phyloP scores from a whole-genome alignment of 768 basidiomycete genomes.

The Boletus rubroflammeus region DNA sequence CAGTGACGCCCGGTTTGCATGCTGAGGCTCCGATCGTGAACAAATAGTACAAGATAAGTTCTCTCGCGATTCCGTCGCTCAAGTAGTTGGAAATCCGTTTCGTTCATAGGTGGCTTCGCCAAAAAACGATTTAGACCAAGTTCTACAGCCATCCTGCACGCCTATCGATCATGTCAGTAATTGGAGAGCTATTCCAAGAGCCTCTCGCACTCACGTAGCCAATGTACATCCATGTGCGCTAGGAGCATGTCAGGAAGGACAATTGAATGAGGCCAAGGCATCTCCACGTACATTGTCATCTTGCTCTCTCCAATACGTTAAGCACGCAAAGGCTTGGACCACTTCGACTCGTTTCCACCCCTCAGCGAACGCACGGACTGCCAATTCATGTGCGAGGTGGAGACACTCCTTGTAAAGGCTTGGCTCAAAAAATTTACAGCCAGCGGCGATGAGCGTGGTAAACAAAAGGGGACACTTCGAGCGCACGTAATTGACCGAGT shows the following conservation, averaged over 20 bases:
- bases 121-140: conserved; percentile 73
- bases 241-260: conserved; percentile 16
- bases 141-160: conserved; percentile 86
- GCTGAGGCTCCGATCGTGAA: conserved; percentile 82
- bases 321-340: conserved; percentile 83
- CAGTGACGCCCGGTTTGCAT: conserved; percentile 83
- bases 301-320: conserved; percentile 88
- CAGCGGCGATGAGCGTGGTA: conserved; percentile 79
- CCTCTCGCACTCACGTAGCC: conserved; percentile 58
- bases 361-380: conserved; percentile 74
- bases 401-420: conserved; percentile 64
- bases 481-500: conserved; percentile 78
- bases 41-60: conserved; percentile 81
- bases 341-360: conserved; percentile 82
- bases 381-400: conserved; percentile 68
- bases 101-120: conserved; percentile 49
- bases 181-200: background rate
- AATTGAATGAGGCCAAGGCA: background rate
- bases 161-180: conserved; percentile 38
- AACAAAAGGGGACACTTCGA: conserved; percentile 78
- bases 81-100: conserved; percentile 60
- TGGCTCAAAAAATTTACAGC: conserved; percentile 78
- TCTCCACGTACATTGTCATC: conserved; percentile 64
- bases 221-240: conserved; percentile 87
- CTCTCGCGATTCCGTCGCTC: conserved; percentile 84